Evolutionary conservation across 2,329 filamentous ascomycete species (phyloP).

Genomic region (Stylonectria norvegica): DNA sequence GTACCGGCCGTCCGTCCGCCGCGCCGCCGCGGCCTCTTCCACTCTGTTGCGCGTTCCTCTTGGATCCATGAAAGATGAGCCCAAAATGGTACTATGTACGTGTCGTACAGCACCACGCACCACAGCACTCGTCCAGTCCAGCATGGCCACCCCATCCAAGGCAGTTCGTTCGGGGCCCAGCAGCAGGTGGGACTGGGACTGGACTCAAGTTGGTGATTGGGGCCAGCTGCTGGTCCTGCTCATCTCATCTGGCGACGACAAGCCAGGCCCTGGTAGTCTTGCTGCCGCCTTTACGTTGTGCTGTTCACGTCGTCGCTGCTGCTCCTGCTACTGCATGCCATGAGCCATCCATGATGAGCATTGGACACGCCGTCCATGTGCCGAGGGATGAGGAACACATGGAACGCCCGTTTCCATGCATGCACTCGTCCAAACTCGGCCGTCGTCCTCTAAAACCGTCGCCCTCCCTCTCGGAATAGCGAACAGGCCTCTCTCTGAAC

Average conservation of each 20-base stretch:
- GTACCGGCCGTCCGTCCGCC: conserved; percentile 1
- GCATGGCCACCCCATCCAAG: background rate
- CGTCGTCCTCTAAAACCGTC: conserved; percentile 15
- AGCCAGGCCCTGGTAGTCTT: conserved; percentile 10
- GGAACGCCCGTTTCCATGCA: no score
- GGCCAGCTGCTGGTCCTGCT: conserved; percentile 23
- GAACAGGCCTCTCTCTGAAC: conserved; percentile 29
- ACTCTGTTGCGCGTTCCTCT: no score
- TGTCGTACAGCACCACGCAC: no score
- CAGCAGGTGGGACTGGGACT: no score
- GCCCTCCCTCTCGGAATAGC: conserved; percentile 18
- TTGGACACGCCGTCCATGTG: no score
- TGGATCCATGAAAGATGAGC: no score
- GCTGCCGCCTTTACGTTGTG: no score
- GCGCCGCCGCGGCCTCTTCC: conserved; percentile 7
- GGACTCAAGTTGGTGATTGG: conserved; percentile 20
- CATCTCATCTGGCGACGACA: conserved; percentile 20
- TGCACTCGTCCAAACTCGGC: background rate
- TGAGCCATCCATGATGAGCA: no score
- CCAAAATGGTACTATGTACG: no score
- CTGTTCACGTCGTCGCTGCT: no score
- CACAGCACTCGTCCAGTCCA: no score
- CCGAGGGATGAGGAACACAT: conserved; percentile 7
- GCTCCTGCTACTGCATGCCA: no score
- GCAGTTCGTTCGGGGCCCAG: background rate